Evolutionary conservation across 495 filamentous ascomycete species (phyloP).

Genomic region (Podospora australis): DNA sequence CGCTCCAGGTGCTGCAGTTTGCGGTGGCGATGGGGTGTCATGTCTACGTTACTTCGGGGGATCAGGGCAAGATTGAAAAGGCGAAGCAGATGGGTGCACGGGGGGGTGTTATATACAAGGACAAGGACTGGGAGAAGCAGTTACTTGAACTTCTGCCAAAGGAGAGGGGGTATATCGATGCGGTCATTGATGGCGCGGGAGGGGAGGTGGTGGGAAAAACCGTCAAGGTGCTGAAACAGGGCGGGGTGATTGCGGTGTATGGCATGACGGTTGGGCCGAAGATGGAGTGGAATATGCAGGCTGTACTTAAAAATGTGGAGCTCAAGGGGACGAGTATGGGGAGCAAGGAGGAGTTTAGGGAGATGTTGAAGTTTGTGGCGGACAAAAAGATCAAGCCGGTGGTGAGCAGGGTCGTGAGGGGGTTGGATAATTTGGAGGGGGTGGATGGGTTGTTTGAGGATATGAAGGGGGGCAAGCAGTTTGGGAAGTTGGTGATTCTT

Average conservation of each 20-base stretch:
- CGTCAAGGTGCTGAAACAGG: constrained; percentile 51
- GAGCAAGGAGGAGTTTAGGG: constrained; percentile 63
- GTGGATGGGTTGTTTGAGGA: constrained; percentile 68
- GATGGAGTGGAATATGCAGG: constrained; percentile 64
- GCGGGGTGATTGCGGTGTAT: constrained; percentile 63
- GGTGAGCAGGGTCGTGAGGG: constrained; percentile 51
- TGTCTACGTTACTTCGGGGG: constrained; percentile 64
- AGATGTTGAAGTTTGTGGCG: constrained; percentile 70
- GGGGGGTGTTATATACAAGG: constrained; percentile 64
- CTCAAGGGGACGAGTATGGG: constrained; percentile 70
- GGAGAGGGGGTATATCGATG: constrained; percentile 56
- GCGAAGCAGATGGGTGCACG: constrained; percentile 57
- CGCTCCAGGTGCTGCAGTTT: constrained; percentile 63
- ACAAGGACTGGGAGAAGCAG: constrained; percentile 62
- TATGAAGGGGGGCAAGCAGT: constrained; percentile 67
- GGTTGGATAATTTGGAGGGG: constrained; percentile 57
- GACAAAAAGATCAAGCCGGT: constrained; percentile 58
- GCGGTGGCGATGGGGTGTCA: constrained; percentile 57
- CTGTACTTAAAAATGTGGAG: constrained; percentile 71
- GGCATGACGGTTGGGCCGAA: constrained; percentile 73
- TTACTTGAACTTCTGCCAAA: constrained; percentile 49
- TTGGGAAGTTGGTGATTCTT: constrained; percentile 67
- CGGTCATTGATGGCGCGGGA: constrained; percentile 70
- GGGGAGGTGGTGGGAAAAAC: constrained; percentile 60
- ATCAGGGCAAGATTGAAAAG: constrained; percentile 56